Evolutionary conservation across 352 stramenopile species (phyloP), one percentile per base, ranked within the genome.

Genomic region (Phytophthora colocasiae): DNA sequence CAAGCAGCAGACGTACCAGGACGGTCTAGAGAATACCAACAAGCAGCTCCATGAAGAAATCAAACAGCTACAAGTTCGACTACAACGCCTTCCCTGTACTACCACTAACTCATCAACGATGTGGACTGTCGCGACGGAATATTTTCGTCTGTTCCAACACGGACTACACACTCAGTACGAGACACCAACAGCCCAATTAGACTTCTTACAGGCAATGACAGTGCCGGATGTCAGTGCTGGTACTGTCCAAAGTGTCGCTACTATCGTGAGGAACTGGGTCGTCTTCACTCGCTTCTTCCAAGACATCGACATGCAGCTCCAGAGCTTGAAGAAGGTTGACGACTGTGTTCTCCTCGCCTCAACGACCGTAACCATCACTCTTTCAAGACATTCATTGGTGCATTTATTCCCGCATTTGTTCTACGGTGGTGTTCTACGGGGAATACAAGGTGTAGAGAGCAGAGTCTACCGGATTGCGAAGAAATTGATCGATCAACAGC

Each of bases 391-490:
- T 17, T 19, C 55, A 8, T 12, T 63, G 14, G 11, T 11, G 3
- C 47, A 48, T n/a, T 26, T 63, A 26, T 63, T 50, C 6, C 55
- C 55, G 4, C 24, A 48, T 1, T n/a, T 56, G 8, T n/a, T 26
- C 49, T 36, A 26, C 32, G 32, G 34, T 36, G 31, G 31, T 2
- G 31, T 36, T 3, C 12, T 34, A 12, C 45, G 26, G 10, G 26
- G 11, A 6, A 17, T 27, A 7, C 26, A 24, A n/a, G 6, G 26
- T 19, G 26, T 8, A 24, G 34, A 45, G 2, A 45, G 12, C 34
- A 34, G 32, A 22, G 10, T 31, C 6, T 29, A 11, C 3, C 7
- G 36, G 3, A 26, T 58, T 17, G 36, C 10, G 38, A 27, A 12
- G 15, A 58, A 49, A 11, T 15, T 58, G 22, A 26, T 58, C 7